Evolutionary conservation across 352 stramenopile genomes (phyloP).

Genomic region (Phytopythium cucurbitacearum): DNA sequence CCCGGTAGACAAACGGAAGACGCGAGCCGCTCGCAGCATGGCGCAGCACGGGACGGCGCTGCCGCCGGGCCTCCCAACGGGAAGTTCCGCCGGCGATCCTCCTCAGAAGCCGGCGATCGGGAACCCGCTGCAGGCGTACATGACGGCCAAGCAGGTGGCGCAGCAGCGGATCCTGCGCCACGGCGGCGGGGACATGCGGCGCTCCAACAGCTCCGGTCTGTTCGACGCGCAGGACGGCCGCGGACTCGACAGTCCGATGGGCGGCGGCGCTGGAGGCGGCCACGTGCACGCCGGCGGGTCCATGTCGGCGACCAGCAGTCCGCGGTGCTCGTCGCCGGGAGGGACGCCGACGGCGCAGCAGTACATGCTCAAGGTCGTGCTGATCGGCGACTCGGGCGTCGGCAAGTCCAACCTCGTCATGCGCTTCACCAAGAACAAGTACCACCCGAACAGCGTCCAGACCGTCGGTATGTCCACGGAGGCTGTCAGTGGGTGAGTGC

Average conservation of each 20-base stretch:
- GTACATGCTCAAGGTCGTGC: constrained; percentile 84
- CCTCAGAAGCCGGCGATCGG: no score
- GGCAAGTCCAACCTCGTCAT: constrained; percentile 87
- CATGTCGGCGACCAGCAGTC: constrained; percentile 40
- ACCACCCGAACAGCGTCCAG: constrained; percentile 65
- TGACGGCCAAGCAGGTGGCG: constrained; percentile 62
- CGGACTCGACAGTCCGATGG: constrained; percentile 6
- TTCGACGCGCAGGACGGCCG: constrained; percentile 10
- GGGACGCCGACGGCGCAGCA: constrained; percentile 22
- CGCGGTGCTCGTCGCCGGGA: constrained; percentile 33
- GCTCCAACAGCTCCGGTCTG: constrained; percentile 33
- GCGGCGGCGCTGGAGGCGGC: neutral
- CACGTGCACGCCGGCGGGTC: constrained; percentile 19
- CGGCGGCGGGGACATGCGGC: constrained; percentile 24
- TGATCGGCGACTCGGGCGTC: constrained; percentile 86
- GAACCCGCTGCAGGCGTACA: constrained; percentile 43
- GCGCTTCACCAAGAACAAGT: constrained; percentile 89
- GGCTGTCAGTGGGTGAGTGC: neutral
- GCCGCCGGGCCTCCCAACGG: no score
- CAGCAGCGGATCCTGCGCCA: constrained; percentile 39
- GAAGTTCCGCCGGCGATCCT: no score
- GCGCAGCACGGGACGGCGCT: no score
- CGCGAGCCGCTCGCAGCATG: no score
- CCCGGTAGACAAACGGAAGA: no score
- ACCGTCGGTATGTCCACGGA: constrained; percentile 42